Evolutionary conservation across 768 basidiomycete species (phyloP), one percentile per base, ranked within the genome.

Genomic region (Guyanaporus albipodus): DNA sequence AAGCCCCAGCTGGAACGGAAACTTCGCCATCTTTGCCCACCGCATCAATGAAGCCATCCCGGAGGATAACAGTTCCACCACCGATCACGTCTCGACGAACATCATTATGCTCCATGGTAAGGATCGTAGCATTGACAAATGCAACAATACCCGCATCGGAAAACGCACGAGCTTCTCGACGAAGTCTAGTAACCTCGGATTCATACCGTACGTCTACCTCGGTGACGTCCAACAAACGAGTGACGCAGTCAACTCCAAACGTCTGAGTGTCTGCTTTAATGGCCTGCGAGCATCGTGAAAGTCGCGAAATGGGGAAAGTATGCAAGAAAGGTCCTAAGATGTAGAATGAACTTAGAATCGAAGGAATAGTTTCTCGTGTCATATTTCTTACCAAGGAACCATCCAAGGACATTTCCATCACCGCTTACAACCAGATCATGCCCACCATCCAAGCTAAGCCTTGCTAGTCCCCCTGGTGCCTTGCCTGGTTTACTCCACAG

Each of bases 401-500:
- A 88, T 51, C 85, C 84, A 27, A 87, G 45, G 26, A 69, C 79
- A 44, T 72, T 77, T 15, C 86, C 85, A 58, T 87, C 81, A 10
- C 73, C 58, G 27, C 77, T 83, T 69, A 77, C 82, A 2, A 78
- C 72, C 29, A 87, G 60, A 58, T 83, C 82, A 55, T 88, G 86
- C 1, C 85, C 86, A 15, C 86, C 86, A 60, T 87, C 84, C 53
- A 85, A 56, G 55, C 85, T 87, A 48, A 87, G 48, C 27, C 85
- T 73, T 4, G 74, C 74, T 46, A 87, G 59, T 3, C 79, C 79
- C 23, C 70, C 70, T 2, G 84, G 82, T 3, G 84, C 77, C 56
- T 83, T 83, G 1, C 73, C 80, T 9, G 85, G 85, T 55, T 79
- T 83, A 38, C 83, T 82, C 84, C 83, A 87, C 12, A 87, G 67